Evolutionary conservation across 208 protist genomes (phyloP).

Genomic region (Trypanosoma avium): DNA sequence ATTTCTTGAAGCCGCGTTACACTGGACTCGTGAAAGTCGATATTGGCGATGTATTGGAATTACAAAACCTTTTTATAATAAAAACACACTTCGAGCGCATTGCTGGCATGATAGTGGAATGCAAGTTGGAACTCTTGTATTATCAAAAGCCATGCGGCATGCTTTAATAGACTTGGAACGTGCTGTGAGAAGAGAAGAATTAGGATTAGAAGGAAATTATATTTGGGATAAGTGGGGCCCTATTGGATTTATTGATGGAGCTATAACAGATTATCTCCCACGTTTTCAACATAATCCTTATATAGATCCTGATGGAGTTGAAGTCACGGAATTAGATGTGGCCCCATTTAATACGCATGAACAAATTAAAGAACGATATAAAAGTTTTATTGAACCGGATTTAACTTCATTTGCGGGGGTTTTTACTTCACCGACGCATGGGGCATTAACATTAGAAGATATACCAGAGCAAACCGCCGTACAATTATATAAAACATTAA

Average conservation of each 20-base stretch:
- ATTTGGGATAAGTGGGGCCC: constrained; percentile 91
- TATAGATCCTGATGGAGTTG: constrained; percentile 88
- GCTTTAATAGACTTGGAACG: constrained; percentile 90
- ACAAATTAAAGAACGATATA: constrained; percentile 85
- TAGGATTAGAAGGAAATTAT: constrained; percentile 85
- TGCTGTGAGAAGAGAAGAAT: constrained; percentile 76
- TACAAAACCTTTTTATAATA: constrained; percentile 89
- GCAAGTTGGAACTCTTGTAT: constrained; percentile 78
- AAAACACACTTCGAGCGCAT: constrained; percentile 77
- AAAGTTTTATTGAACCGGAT: constrained; percentile 82
- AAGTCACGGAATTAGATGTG: constrained; percentile 87
- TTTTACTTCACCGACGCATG: constrained; percentile 70
- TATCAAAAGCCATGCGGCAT: constrained; percentile 89
- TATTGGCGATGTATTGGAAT: constrained; percentile 93
- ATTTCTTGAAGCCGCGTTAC: constrained; percentile 75
- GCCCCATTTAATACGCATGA: constrained; percentile 88
- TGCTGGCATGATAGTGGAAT: constrained; percentile 87
- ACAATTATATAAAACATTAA: constrained; percentile 56
- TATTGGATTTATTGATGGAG: constrained; percentile 89
- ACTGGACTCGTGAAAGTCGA: constrained; percentile 78
- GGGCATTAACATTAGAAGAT: constrained; percentile 68
- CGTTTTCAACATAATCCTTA: constrained; percentile 88
- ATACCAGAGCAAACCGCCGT: constrained; percentile 50
- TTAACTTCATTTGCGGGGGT: constrained; percentile 55
- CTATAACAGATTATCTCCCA: constrained; percentile 76